Base-by-base conservation (phyloP, 2,329 filamentous ascomycete species). In the Hirsutella minnesotensis region DNA sequence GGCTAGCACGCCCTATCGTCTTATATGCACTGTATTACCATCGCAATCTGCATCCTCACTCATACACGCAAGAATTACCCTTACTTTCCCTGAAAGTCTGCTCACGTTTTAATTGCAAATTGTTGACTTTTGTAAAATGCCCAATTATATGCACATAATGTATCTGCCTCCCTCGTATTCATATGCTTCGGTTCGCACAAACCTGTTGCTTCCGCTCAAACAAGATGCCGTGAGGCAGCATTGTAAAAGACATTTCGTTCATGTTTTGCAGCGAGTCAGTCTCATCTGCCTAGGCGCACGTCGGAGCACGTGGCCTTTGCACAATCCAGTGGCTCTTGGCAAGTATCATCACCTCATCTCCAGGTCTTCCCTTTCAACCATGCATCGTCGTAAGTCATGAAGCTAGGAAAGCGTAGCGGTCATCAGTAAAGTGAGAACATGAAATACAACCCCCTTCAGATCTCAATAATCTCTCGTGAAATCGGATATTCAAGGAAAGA, bases 151-250 rank as follows among this genome's bases (percentile, higher is more conserved):
- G n/a, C n/a, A n/a, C n/a, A n/a, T n/a, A n/a, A n/a, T n/a, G n/a
- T n/a, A n/a, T n/a, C n/a, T n/a, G 10, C 36, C 12, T 19, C 10
- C 5, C 22, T 30, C 18, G 12, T 22, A 16, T 20, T 18, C 16
- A 40, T 21, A 30, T 27, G 24, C 24, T 13, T 40, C 10, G 2
- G 19, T 4, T 16, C 15, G 15, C 18, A 21, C 12, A 38, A 42
- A n/a, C 19, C n/a, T 15, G 19, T 10, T 12, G 35, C 42, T 41
- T 40, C 42, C 44, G 39, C 44, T 53, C 46, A 49, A 56, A 61
- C 58, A 64, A 64, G 56, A 56, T 65, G 63, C 67, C 67, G 67
- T 51, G 67, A 68, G 68, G 67, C 66, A 69, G 58, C 63, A 60
- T 63, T 67, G 62, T 67, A 64, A 57, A 56, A 55, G 56, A 38